Evolutionary conservation across 331 rosid species (phyloP).

Genomic region (Telfairia occidentalis): DNA sequence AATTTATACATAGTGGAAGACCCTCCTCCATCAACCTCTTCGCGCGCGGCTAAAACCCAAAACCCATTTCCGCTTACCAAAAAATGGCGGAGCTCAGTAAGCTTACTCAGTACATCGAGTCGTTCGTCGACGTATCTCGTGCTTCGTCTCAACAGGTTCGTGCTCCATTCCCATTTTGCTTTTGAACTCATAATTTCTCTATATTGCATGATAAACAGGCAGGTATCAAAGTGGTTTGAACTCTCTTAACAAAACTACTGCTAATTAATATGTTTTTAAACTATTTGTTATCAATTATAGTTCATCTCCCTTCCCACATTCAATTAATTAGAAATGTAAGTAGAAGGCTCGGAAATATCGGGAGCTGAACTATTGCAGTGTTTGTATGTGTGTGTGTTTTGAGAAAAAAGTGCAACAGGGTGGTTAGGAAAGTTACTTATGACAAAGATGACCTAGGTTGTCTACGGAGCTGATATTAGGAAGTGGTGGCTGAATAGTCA

Average conservation of each 20-base stretch:
- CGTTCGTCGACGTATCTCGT: slow-evolving; percentile 57
- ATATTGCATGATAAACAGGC: background rate
- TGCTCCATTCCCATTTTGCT: slow-evolving; percentile 1
- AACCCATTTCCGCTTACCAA: slow-evolving; percentile 11
- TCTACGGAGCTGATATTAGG: background rate
- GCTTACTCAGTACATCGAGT: slow-evolving; percentile 51
- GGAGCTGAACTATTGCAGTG: background rate
- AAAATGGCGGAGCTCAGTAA: slow-evolving; percentile 48
- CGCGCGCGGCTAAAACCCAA: background rate
- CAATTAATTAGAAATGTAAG: background rate
- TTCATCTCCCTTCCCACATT: background rate
- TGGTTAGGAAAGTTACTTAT: background rate
- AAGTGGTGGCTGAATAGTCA: background rate
- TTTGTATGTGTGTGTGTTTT: background rate
- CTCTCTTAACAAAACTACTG: background rate
- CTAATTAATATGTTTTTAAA: background rate
- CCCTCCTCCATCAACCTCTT: background rate
- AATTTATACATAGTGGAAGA: background rate
- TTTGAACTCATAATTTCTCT: background rate
- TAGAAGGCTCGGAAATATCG: background rate
- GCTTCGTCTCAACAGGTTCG: slow-evolving; percentile 57
- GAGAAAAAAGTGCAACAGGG: background rate
- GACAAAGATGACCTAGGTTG: background rate
- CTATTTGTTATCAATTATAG: background rate
- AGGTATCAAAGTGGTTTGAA: background rate